Conservation (phyloP, 2,329 filamentous ascomycete genomes). For the Alternaria sp. region DNA sequence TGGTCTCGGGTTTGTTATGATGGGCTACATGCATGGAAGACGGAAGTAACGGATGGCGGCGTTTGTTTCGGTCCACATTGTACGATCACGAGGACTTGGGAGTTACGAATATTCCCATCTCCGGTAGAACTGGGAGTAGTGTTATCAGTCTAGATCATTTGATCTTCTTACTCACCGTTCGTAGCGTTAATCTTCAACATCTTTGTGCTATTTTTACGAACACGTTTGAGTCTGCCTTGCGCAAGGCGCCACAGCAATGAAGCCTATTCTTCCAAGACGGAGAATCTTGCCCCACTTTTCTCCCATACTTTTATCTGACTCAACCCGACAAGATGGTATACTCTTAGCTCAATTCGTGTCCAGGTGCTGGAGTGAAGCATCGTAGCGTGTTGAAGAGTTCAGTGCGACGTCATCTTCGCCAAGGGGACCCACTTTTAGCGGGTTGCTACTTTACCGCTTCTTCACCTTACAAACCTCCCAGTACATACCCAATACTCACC, state of each 20-base stretch:
- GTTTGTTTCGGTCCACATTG: constrained; percentile 21
- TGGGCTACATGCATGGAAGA: constrained; percentile 24
- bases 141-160: background rate
- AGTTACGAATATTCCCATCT: constrained; percentile 23
- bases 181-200: constrained; percentile 12
- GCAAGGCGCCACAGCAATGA: constrained; percentile 10
- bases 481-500: constrained; percentile 13
- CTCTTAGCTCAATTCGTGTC: constrained; percentile 11
- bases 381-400: constrained; percentile 11
- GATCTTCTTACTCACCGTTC: background rate
- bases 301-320: background rate
- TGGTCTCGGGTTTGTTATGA: constrained; percentile 11
- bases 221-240: constrained; percentile 28
- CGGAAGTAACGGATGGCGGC: constrained; percentile 1
- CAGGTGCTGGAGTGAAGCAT: constrained; percentile 8
- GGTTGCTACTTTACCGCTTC: constrained; percentile 38
- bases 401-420: constrained; percentile 30
- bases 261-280: constrained; percentile 2
- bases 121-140: constrained; percentile 25
- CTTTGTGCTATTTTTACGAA: constrained; percentile 21
- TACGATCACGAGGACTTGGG: constrained; percentile 32
- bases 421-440: constrained; percentile 19
- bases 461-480: constrained; percentile 26
- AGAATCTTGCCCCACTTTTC: background rate
- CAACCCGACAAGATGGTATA: background rate